These are phyloP conservation scores for Chytridiales sp. DNA, from an alignment of 371 early-diverging fungal genomes.

Conservation along the genomic window DNA sequence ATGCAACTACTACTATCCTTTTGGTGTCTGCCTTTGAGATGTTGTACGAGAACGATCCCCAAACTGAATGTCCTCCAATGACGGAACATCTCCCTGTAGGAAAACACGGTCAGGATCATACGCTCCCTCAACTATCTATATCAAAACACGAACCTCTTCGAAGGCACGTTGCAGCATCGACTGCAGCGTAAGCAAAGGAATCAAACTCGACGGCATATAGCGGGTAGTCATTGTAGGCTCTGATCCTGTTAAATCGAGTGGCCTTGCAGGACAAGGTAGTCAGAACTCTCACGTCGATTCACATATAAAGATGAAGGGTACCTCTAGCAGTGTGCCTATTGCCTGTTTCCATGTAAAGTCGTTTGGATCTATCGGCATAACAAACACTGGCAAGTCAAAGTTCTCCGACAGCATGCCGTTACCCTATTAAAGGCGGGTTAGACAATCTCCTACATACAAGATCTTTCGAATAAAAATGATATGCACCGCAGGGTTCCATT, in stretches of 20 bases:
- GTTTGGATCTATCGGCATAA: conserved; percentile 46
- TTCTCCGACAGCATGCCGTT: conserved; percentile 52
- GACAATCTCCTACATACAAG: neutral
- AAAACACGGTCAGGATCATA: neutral
- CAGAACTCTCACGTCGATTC: neutral
- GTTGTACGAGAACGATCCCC: conserved; percentile 62
- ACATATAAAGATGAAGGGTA: neutral
- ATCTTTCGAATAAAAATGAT: too few relatives aligned
- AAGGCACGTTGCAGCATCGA: conserved; percentile 65
- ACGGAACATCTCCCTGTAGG: conserved; percentile 65
- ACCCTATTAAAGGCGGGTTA: conserved; percentile 44
- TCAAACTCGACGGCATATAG: conserved; percentile 69
- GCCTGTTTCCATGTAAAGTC: conserved; percentile 35
- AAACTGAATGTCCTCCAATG: conserved; percentile 70
- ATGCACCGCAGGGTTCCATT: conserved; percentile 70
- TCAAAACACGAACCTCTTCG: conserved; percentile 53
- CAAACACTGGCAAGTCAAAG: conserved; percentile 70
- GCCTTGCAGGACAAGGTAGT: conserved; percentile 38
- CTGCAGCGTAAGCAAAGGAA: conserved; percentile 71
- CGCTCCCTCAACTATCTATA: neutral
- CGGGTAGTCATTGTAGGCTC: conserved; percentile 58
- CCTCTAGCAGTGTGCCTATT: conserved; percentile 23
- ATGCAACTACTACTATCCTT: conserved; percentile 65
- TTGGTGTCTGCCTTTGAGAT: conserved; percentile 57
- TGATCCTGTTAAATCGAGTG: conserved; percentile 47